Evolutionary conservation across 768 basidiomycete species (phyloP), one percentile per base, ranked within the genome.

Genomic region (Nevesoporus exiguus): DNA sequence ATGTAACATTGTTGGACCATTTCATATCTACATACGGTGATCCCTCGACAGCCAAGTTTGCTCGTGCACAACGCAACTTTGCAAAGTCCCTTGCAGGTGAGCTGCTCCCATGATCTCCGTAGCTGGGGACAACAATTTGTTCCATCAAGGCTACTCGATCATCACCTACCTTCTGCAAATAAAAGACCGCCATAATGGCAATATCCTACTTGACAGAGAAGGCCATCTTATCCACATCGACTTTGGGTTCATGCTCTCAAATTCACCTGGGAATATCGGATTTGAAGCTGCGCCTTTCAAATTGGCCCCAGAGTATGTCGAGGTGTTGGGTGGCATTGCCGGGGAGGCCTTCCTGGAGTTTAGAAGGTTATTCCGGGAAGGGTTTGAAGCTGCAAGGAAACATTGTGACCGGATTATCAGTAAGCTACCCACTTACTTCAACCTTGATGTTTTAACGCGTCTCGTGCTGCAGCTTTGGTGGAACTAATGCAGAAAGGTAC

Each of bases 231-330:
- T 97, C 46, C 92, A 99, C 69, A 99, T 99, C 56, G 97, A 98
- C 71, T 99, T 98, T 68, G 97, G 97, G 2, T 98, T 98, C 75
- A 96, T 98, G 80, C 79, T 98, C 31, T 89, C 89, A 40, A 98
- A 98, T 70, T 93, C 95, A 1, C 97, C 97, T 0, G 96, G 96
- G 19, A 96, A 96, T 67, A 89, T 99, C 58, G 91, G 96, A 25
- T 98, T 99, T 69, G 97, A 99, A 73, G 96, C 95, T n/a, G 95
- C 97, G 2, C 97, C 97, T 1, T 99, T 99, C 80, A 99, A 99
- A 70, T 74, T 98, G 13, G 86, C 94, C 8, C 77, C 88, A 49
- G 97, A 99, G 71, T 99, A 99, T 71, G 80, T 99, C 49, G 96
- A 98, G 61, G 90, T 99, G 27, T 77, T 99, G 29, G 97, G 97